phyloP scores from a whole-genome alignment of 2,329 filamentous ascomycete species.

The Graphilbum ipis-grandicollis region DNA sequence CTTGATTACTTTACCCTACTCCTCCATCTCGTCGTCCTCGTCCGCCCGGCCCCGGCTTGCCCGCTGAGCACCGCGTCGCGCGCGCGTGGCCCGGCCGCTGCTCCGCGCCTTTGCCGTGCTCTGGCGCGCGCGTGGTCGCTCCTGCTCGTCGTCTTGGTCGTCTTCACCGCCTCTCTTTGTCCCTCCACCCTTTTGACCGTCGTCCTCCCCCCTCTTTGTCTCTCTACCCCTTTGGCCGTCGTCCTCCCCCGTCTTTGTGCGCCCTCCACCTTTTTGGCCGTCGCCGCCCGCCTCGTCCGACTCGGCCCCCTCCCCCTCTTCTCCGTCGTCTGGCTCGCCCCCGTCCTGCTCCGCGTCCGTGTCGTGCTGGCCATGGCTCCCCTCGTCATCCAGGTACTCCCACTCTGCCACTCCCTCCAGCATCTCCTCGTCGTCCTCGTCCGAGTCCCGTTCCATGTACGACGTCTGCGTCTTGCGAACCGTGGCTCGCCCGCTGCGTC shows the following conservation, averaged over 20 bases:
- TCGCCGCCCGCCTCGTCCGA: neutral
- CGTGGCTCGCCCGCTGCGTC: constrained; percentile 34
- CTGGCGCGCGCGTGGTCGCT: neutral
- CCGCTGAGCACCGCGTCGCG: neutral
- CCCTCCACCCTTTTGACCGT: neutral
- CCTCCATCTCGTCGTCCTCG: constrained; percentile 2
- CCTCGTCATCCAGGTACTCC: constrained; percentile 28
- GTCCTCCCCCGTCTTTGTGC: no score
- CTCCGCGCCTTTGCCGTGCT: neutral
- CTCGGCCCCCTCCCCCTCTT: neutral
- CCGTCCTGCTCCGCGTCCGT: neutral
- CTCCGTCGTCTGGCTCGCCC: neutral
- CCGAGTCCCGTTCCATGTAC: constrained; percentile 39
- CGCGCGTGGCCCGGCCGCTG: neutral
- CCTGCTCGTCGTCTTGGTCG: neutral
- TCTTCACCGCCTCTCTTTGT: no score
- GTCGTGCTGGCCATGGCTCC: constrained; percentile 5
- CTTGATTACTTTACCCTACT: no score
- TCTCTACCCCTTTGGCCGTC: neutral
- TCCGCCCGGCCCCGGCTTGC: neutral
- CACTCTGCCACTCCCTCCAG: constrained; percentile 41
- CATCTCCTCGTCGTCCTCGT: constrained; percentile 45
- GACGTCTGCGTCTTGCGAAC: constrained; percentile 25
- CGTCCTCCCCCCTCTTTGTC: neutral
- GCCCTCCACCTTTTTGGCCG: no score